These are phyloP conservation scores for Limonium bicolor DNA, from an alignment of 148 eudicot genomes.

Conservation along the genomic window DNA sequence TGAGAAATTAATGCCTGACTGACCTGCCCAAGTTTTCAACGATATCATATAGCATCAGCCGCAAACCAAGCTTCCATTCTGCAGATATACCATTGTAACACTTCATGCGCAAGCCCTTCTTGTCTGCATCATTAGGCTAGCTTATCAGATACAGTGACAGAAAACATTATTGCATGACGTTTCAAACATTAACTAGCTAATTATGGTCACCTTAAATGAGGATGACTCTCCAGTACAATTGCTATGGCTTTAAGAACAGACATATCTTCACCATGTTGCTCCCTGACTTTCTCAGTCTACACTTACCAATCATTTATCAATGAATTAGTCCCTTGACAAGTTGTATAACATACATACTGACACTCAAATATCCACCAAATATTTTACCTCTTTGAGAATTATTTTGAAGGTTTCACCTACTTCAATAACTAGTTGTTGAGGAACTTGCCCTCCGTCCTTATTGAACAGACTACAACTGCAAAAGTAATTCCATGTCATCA, in stretches of 20 bases:
- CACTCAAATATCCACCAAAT: not conserved
- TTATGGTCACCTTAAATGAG: conserved; percentile 54
- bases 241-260: conserved; percentile 84
- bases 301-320: conserved; percentile 10
- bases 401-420: conserved; percentile 68
- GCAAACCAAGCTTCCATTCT: conserved; percentile 99
- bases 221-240: conserved; percentile 64
- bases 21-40: conserved; percentile 92
- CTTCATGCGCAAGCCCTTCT: conserved; percentile 86
- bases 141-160: not conserved
- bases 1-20: conserved; percentile 6
- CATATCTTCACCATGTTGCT: conserved; percentile 58
- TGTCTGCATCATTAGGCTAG: conserved; percentile 25
- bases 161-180: not conserved
- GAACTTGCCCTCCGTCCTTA: conserved; percentile 64
- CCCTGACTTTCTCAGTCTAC: conserved; percentile 82
- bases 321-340: conserved; percentile 1
- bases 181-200: not conserved
- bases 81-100: conserved; percentile 89
- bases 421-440: conserved; percentile 69
- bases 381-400: conserved; percentile 67
- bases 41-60: conserved; percentile 96
- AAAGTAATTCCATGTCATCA: conserved; percentile 15
- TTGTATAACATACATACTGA: not conserved
- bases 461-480: conserved; percentile 72